Evolutionary conservation across 352 stramenopile species (phyloP), one percentile per base, ranked within the genome.

Genomic region (Pythium myriotylum): DNA sequence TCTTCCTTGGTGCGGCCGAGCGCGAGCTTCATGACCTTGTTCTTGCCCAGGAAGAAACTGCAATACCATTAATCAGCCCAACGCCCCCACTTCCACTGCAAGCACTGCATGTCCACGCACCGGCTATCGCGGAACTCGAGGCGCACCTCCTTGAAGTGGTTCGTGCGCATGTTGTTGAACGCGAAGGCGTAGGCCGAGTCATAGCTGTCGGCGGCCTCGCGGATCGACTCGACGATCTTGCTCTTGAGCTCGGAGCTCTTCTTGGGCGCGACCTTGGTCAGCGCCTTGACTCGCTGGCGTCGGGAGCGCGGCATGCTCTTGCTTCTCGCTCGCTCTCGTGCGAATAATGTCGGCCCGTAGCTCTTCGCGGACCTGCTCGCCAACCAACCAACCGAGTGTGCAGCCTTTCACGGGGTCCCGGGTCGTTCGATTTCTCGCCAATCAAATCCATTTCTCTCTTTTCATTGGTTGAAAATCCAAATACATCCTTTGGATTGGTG

Each of bases 161-260:
- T 98, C 58, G 92, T 98, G 74, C 97, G 84, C 95, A 99, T 99
- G 79, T 99, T 99, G 68, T 98, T 88, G 76, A 97, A 99, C 29
- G 86, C 96, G 77, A 99, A 99, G 19, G 98, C 84, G 68, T 97
- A 99, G 12, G 98, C 64, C 9, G 84, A 84, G 53, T 95, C 75
- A 82, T 98, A 98, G 46, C 78, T 76, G 68, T 99, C 96, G 23
- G 99, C 87, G 40, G 88, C 86, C 64, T 97, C 82, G 49, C 96
- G 92, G 48, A 99, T 89, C 33, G 89, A 79, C 29, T 98, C 89
- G 53, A 99, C 92, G 16, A 98, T 90, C 53, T 83, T 85, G 54
- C 95, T 82, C 87, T 99, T 99, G 63, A 98, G 91, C 56, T 98
- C 91, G 50, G 87, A 90, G 52, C 92, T 97, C 73, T 98, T 98